Conservation (phyloP, 371 early-diverging fungal genomes). For the Thermomucor indicae-seudaticae region DNA sequence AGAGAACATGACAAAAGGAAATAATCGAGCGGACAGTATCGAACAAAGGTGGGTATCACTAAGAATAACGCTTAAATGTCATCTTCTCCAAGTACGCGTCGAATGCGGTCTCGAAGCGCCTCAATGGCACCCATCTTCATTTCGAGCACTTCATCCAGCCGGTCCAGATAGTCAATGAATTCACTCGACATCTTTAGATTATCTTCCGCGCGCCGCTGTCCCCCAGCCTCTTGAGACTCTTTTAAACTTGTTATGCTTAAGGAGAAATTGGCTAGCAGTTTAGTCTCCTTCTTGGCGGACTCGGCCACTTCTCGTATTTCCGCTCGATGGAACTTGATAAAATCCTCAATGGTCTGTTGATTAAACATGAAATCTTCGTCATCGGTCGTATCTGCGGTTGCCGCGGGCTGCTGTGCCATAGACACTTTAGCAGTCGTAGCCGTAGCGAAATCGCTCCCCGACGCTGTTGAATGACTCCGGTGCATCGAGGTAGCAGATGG, state of each 20-base stretch:
- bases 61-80: too few relatives aligned
- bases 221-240: conserved; percentile 14
- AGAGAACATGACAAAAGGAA: too few relatives aligned
- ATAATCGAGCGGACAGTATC: too few relatives aligned
- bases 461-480: conserved; percentile 13
- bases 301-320: conserved; percentile 78
- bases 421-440: background rate
- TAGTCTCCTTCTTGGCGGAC: conserved; percentile 73
- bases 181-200: conserved; percentile 23
- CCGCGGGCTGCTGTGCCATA: conserved; percentile 1
- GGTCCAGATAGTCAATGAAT: conserved; percentile 41
- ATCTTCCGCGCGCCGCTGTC: conserved; percentile 17
- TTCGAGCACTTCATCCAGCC: conserved; percentile 51
- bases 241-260: conserved; percentile 29
- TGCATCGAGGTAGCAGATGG: conserved; percentile 2
- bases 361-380: conserved; percentile 16
- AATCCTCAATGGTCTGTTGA: conserved; percentile 50
- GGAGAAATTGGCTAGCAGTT: conserved; percentile 74
- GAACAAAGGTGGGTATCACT: too few relatives aligned
- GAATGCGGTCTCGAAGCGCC: conserved; percentile 33
- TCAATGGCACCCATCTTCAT: conserved; percentile 44
- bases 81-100: conserved; percentile 9
- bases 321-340: conserved; percentile 71
- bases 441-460: background rate
- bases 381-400: background rate